A percentile compares a stretch with the other conserved stretches of the same genome.
Conservation (phyloP, 306 rosid species). For the Pueraria montana region DNA sequence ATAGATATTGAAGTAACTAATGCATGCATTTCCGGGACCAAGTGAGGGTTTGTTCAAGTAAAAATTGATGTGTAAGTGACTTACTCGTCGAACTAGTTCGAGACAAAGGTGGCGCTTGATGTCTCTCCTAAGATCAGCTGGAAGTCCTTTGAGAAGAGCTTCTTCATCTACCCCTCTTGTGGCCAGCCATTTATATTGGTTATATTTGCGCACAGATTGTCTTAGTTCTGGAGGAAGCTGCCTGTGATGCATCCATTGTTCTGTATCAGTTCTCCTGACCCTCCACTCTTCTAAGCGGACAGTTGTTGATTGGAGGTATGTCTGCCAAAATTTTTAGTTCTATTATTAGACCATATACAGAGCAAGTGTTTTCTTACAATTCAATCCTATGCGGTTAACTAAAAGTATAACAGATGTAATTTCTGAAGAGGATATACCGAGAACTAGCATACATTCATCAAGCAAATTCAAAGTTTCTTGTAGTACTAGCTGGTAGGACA, state of each 20-base stretch:
- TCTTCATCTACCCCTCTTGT: constrained; percentile 97
- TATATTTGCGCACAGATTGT: constrained; percentile 77
- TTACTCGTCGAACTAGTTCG: constrained; percentile 89
- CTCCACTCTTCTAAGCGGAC: constrained; percentile 98
- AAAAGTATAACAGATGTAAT: background rate
- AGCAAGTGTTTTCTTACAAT: background rate
- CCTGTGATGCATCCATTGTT: constrained; percentile 98
- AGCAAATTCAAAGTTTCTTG: background rate
- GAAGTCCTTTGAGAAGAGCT: constrained; percentile 77
- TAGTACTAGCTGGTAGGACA: background rate
- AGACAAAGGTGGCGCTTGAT: constrained; percentile 97
- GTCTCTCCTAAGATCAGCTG: constrained; percentile 86
- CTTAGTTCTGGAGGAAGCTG: constrained; percentile 83
- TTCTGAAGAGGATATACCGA: background rate
- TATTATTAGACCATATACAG: background rate
- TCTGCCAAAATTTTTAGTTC: constrained; percentile 54
- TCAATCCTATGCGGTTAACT: background rate
- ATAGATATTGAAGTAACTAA: too few relatives aligned
- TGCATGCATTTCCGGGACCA: background rate
- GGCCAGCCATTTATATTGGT: constrained; percentile 94
- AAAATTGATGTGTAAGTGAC: constrained; percentile 21
- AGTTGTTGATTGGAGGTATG: constrained; percentile 88
- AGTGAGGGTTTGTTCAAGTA: background rate
- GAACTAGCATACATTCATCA: background rate
- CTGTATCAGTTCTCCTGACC: constrained; percentile 86